Percentiles rank a stretch among this genome's conserved stretches.
Conservation (phyloP, 1,139 yeast genomes). For the Blastobotrys indianensis region DNA sequence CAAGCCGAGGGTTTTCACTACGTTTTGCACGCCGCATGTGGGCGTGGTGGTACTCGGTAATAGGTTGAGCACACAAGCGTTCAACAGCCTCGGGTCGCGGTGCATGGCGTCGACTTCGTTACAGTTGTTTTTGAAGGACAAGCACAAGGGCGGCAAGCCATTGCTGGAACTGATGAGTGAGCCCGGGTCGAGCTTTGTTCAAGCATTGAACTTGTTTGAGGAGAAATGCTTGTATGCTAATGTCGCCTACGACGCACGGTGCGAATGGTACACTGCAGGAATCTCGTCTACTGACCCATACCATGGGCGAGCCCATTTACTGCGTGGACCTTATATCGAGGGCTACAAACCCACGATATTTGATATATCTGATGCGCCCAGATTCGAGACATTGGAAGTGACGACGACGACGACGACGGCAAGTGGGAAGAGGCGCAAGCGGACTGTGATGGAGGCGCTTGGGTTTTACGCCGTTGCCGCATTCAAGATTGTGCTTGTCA, state of each 20-base stretch:
- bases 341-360: conserved; percentile 52
- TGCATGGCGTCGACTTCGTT: conserved; percentile 64
- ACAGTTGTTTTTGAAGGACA: conserved; percentile 64
- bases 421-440: not conserved
- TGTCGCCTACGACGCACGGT: conserved; percentile 68
- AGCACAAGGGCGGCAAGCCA: conserved; percentile 36
- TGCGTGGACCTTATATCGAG: conserved; percentile 41
- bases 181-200: conserved; percentile 52
- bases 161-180: conserved; percentile 61
- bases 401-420: no score
- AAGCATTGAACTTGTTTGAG: conserved; percentile 49
- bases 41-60: conserved; percentile 65
- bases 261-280: conserved; percentile 78
- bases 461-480: conserved; percentile 16
- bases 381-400: not conserved
- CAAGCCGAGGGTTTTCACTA: conserved; percentile 55
- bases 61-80: conserved; percentile 41
- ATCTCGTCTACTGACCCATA: conserved; percentile 62
- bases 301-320: conserved; percentile 32
- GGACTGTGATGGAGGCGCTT: conserved; percentile 7
- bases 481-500: conserved; percentile 23
- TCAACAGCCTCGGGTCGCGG: conserved; percentile 56
- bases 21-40: conserved; percentile 90
- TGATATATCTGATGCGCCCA: conserved; percentile 31
- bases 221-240: conserved; percentile 61